Evolutionary conservation across 129 eudicot species (phyloP), one percentile per base, ranked within the genome.

Genomic region (Lactuca saligna): DNA sequence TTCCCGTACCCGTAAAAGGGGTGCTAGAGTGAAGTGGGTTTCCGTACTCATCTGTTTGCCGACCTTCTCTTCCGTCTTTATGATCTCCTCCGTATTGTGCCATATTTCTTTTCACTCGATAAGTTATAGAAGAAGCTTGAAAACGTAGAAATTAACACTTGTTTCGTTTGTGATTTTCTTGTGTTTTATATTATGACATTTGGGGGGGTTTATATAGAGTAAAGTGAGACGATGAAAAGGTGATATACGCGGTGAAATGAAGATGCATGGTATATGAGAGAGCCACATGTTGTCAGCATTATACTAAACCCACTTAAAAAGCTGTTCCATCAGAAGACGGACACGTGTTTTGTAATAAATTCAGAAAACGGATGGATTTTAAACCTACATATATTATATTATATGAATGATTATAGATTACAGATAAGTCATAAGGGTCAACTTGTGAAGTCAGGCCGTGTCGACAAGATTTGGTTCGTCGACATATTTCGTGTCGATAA

Each of bases 1-100:
- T 37, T 16, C 73, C 73, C 11, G 17, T 6, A 10, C 32, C 61
- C 8, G 57, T 57, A 16, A 65, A 25, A 29, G 57, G 39, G 14
- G 70, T 48, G 29, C 29, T 25, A 25, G 29, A 25, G 29, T 25
- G 29, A 25, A 25, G 29, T 25, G 29, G 29, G 29, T 25, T 25
- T 49, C 95, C 97, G 38, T 73, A 77, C 66, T 83, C 91, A 15
- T 88, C 91, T 13, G 80, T 73, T 34, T 73, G 85, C 53, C 79
- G 68, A 66, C 34, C 76, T 7, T 75, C 79, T 9, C 69, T 54
- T 33, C 73, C 74, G 58, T 49, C 33, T 41, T 69, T 60, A 13
- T 78, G 31, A 32, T 68, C 44, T 15, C 75, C 74, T 32, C 88
- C 88, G 54, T 83, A 74, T 8, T 80, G 74, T 10, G 95, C 95